Conservation (phyloP, 2,329 filamentous ascomycete genomes). For the Tolypocladium amazonense region DNA sequence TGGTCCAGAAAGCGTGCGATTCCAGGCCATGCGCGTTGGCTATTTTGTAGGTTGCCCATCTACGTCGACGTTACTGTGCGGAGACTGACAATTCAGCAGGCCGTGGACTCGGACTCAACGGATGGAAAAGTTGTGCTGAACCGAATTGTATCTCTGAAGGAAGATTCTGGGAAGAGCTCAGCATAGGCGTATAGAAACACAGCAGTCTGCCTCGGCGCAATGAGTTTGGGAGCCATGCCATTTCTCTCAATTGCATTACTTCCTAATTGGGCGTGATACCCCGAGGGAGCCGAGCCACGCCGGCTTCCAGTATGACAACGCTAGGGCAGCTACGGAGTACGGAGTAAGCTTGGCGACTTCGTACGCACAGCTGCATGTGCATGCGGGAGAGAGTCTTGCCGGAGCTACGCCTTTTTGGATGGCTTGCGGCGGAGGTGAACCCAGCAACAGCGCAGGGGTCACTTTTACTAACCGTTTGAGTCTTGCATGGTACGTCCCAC, state of each 20-base stretch:
- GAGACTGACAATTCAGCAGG: conserved; percentile 23
- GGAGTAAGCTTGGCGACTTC: too few species aligned
- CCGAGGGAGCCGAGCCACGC: too few species aligned
- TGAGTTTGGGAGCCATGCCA: background rate
- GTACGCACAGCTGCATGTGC: background rate
- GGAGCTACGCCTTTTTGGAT: background rate
- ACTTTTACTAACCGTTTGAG: background rate
- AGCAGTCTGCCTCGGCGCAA: background rate
- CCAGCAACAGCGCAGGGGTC: background rate
- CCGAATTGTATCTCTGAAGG: conserved; percentile 83
- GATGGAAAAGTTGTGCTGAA: conserved; percentile 76
- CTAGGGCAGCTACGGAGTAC: too few species aligned
- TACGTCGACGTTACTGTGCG: background rate
- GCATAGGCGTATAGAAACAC: too few species aligned
- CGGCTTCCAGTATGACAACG: too few species aligned
- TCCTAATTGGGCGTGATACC: background rate
- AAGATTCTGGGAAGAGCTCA: conserved; percentile 57
- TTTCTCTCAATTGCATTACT: background rate
- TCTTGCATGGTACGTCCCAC: background rate
- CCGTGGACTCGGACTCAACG: conserved; percentile 67
- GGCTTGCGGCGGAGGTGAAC: background rate
- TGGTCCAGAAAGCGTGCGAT: conserved; percentile 67
- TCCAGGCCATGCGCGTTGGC: conserved; percentile 83
- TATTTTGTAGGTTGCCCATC: conserved; percentile 51
- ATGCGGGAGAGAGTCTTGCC: too few species aligned